Conservation (phyloP, 148 eudicot species). For the Rhododendron simsii region DNA sequence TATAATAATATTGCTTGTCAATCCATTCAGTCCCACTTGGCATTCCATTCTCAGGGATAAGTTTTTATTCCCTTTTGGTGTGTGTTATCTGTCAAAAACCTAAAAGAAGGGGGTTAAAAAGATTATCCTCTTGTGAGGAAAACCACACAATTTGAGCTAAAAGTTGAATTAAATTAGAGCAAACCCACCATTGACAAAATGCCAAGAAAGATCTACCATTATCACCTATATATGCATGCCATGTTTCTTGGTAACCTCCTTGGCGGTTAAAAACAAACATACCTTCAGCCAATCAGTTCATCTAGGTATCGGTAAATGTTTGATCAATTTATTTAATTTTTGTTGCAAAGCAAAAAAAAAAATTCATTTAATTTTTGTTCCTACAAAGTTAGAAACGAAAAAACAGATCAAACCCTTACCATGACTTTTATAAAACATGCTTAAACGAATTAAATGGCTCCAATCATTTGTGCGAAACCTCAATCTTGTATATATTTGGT, state of each 20-base stretch:
- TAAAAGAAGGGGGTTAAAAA: background rate
- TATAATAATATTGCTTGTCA: constrained; percentile 15
- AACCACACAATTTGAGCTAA: background rate
- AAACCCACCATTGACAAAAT: background rate
- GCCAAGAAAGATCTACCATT: background rate
- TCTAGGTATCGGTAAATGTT: background rate
- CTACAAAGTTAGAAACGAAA: too few species aligned
- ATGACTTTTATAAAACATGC: too few species aligned
- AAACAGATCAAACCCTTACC: background rate
- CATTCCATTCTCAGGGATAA: constrained; percentile 5
- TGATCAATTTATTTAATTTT: too few species aligned
- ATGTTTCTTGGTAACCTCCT: constrained; percentile 7
- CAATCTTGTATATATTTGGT: background rate
- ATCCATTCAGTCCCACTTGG: constrained; percentile 11
- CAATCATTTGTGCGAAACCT: background rate
- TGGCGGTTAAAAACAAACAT: background rate
- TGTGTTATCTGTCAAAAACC: background rate
- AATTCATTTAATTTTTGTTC: too few species aligned
- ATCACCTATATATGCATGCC: background rate
- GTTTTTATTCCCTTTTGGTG: constrained; percentile 7
- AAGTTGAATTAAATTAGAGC: background rate
- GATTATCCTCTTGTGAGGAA: background rate
- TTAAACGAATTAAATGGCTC: background rate
- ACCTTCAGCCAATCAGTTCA: constrained; percentile 1
- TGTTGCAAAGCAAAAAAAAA: too few species aligned